Conservation (phyloP, 106 monocot species). For the Posidonia australis region DNA sequence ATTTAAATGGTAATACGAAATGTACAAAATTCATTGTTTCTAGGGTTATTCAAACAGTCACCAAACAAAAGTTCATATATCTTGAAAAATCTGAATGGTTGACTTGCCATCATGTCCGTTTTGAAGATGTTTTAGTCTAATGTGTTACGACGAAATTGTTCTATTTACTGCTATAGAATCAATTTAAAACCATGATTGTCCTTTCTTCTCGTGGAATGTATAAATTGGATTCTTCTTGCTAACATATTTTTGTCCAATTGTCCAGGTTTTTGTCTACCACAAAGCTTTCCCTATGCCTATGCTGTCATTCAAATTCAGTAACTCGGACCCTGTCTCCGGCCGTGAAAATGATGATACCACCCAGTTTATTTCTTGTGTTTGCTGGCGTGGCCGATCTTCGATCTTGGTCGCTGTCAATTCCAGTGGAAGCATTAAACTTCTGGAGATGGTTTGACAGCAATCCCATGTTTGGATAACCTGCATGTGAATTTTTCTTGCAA, state of each 20-base stretch:
- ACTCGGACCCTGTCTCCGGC: slow-evolving; percentile 37
- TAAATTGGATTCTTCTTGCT: neutral
- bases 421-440: slow-evolving; percentile 66
- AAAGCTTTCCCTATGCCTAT: slow-evolving; percentile 90
- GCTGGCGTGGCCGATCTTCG: slow-evolving; percentile 69
- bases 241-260: neutral
- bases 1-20: no score
- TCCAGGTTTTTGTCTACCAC: slow-evolving; percentile 82
- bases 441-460: slow-evolving; percentile 39
- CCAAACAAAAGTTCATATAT: no score
- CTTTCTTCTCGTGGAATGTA: neutral
- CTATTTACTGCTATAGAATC: no score
- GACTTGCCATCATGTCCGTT: no score
- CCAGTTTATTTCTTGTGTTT: slow-evolving; percentile 77
- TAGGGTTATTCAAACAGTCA: no score
- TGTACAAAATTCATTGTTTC: no score
- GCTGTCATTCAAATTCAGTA: slow-evolving; percentile 63
- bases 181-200: no score
- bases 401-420: slow-evolving; percentile 79
- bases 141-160: no score
- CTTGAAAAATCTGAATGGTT: no score
- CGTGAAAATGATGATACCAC: slow-evolving; percentile 37
- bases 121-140: no score
- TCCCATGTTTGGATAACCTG: no score
- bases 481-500: no score